Percentiles rank a stretch among this genome's conserved stretches.
Conservation (phyloP, 2,329 filamentous ascomycete genomes). For the Paecilomyces sp. region DNA sequence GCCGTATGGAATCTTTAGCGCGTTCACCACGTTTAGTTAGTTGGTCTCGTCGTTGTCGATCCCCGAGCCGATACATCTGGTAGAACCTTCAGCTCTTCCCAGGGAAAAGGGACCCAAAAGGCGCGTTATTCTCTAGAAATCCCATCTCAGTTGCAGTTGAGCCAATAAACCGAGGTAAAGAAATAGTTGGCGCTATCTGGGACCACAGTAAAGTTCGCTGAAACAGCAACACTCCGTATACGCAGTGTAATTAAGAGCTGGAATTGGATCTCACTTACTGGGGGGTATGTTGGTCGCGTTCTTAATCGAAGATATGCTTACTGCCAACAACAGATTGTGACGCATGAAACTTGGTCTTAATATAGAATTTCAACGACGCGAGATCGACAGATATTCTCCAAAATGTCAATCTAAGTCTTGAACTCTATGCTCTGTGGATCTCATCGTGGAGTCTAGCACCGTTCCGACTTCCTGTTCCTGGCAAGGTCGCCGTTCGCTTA, state of each 20-base stretch:
- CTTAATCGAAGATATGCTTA: too few species aligned
- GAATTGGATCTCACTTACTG: too few species aligned
- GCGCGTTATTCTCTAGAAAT: too few species aligned
- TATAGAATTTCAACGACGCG: background rate
- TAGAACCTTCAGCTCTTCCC: background rate
- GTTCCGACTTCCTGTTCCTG: background rate
- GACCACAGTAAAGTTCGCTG: too few species aligned
- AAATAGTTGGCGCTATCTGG: too few species aligned
- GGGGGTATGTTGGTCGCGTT: too few species aligned
- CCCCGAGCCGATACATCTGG: background rate
- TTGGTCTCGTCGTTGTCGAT: background rate
- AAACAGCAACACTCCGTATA: too few species aligned
- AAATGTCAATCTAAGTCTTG: too few species aligned
- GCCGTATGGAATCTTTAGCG: background rate
- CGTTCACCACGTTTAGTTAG: background rate
- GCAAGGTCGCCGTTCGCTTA: background rate
- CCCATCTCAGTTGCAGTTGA: too few species aligned
- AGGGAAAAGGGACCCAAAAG: background rate
- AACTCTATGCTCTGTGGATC: background rate
- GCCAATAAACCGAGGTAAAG: too few species aligned
- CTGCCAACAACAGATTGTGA: background rate
- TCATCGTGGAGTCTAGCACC: background rate
- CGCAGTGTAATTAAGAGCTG: too few species aligned
- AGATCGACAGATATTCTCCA: background rate
- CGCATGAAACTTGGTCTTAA: background rate